Evolutionary conservation across 2,329 filamentous ascomycete species (phyloP).

Genomic region (Dactylella cylindrospora): DNA sequence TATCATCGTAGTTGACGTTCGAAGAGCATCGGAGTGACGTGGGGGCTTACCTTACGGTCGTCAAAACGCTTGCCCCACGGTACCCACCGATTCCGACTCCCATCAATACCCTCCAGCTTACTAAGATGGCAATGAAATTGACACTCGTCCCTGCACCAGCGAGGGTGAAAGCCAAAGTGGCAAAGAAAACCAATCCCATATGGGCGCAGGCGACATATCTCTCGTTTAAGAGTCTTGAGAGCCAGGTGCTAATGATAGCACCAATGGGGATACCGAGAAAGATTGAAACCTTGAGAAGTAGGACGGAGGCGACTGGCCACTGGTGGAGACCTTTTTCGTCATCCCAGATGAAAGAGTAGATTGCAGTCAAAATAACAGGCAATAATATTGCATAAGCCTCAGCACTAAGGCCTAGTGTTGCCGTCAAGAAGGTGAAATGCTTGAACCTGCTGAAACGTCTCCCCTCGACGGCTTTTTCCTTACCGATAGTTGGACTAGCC

Average conservation of each 20-base stretch:
- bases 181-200: slow-evolving; percentile 53
- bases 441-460: slow-evolving; percentile 1
- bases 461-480: background rate
- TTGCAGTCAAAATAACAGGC: background rate
- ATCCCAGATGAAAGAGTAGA: slow-evolving; percentile 1
- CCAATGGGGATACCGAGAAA: slow-evolving; percentile 27
- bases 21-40: background rate
- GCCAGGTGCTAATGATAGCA: slow-evolving; percentile 4
- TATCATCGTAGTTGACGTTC: background rate
- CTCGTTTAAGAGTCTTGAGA: slow-evolving; percentile 3
- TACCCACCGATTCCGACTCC: slow-evolving; percentile 66
- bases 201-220: slow-evolving; percentile 7
- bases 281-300: slow-evolving; percentile 8
- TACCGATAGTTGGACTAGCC: slow-evolving; percentile 12
- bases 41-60: slow-evolving; percentile 9
- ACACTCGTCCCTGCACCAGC: slow-evolving; percentile 54
- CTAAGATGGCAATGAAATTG: slow-evolving; percentile 55
- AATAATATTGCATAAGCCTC: slow-evolving; percentile 24
- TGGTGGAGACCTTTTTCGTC: background rate
- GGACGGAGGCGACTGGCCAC: background rate
- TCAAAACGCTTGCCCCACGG: slow-evolving; percentile 28
- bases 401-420: slow-evolving; percentile 2
- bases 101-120: slow-evolving; percentile 57
- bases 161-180: slow-evolving; percentile 56
- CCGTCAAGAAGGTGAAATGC: slow-evolving; percentile 2